These are phyloP conservation scores for Catenaria anguillulae DNA, from an alignment of 371 early-diverging fungal genomes.

Conservation along the genomic window DNA sequence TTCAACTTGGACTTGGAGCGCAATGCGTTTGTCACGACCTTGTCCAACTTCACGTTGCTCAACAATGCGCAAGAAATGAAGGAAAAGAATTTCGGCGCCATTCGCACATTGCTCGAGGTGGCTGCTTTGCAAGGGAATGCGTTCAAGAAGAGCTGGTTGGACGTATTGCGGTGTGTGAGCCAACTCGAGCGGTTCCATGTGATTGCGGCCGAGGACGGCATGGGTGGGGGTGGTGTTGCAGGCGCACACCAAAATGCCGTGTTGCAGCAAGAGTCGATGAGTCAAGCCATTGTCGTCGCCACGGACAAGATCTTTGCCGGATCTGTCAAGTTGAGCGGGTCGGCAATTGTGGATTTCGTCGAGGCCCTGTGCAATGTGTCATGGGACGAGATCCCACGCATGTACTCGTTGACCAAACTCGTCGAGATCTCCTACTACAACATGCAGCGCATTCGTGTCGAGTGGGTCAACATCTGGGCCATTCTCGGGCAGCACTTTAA, in stretches of 20 bases:
- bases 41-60: constrained; percentile 72
- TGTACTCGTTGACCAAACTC: constrained; percentile 80
- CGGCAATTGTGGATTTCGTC: constrained; percentile 78
- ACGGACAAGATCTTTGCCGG: constrained; percentile 71
- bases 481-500: constrained; percentile 82
- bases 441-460: constrained; percentile 90
- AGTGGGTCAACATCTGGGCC: constrained; percentile 91
- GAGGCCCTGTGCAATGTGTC: constrained; percentile 68
- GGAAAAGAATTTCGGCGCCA: constrained; percentile 77
- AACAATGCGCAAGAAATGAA: constrained; percentile 61
- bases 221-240: neutral
- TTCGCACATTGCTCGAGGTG: constrained; percentile 64
- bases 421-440: constrained; percentile 93
- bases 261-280: constrained; percentile 10
- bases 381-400: constrained; percentile 78
- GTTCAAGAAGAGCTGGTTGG: constrained; percentile 72
- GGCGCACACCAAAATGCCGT: no score
- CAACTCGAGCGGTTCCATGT: constrained; percentile 53
- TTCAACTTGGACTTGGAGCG: constrained; percentile 78
- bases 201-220: constrained; percentile 13
- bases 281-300: constrained; percentile 50
- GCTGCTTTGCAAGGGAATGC: constrained; percentile 65
- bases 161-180: constrained; percentile 70
- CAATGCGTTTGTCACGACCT: constrained; percentile 74
- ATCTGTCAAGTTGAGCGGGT: constrained; percentile 33